Percentiles rank a stretch among this genome's conserved stretches.
Conservation (phyloP, 495 filamentous ascomycete genomes). For the Sphaerosporella brunnea region DNA sequence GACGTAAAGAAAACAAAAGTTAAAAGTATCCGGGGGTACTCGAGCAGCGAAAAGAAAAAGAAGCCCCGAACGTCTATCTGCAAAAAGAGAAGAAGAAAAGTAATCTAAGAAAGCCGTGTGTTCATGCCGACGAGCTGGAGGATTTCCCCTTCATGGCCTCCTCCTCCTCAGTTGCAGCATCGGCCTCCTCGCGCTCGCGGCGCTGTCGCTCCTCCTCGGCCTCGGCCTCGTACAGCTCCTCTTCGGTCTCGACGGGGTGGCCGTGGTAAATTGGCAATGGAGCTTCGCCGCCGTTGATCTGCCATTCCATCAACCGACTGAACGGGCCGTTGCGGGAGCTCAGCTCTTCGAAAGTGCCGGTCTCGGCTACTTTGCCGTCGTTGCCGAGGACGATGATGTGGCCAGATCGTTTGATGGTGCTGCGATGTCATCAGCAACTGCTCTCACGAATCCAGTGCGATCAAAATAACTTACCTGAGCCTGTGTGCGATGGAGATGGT, state of each 20-base stretch:
- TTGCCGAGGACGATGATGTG: conserved; percentile 66
- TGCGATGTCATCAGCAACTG: too few species aligned
- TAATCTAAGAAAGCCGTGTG: too few species aligned
- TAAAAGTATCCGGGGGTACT: too few species aligned
- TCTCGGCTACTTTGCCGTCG: conserved; percentile 77
- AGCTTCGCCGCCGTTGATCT: conserved; percentile 68
- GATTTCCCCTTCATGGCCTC: too few species aligned
- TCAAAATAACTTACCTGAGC: neutral
- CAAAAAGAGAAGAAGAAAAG: too few species aligned
- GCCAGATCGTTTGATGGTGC: conserved; percentile 75
- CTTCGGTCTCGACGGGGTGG: neutral
- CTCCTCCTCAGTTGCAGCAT: too few species aligned
- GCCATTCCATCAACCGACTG: conserved; percentile 95
- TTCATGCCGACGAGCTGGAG: too few species aligned
- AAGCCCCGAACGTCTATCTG: too few species aligned
- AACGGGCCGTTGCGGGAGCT: conserved; percentile 65
- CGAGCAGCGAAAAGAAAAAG: too few species aligned
- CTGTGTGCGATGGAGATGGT: conserved; percentile 95
- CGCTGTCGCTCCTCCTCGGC: neutral
- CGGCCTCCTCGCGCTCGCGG: neutral
- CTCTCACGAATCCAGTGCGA: neutral
- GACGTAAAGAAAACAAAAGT: too few species aligned
- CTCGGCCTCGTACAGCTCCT: neutral
- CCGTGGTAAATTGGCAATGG: neutral
- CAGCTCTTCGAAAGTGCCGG: conserved; percentile 64